Conservation (phyloP, 2,329 filamentous ascomycete genomes). For the Exophiala mesophila region DNA sequence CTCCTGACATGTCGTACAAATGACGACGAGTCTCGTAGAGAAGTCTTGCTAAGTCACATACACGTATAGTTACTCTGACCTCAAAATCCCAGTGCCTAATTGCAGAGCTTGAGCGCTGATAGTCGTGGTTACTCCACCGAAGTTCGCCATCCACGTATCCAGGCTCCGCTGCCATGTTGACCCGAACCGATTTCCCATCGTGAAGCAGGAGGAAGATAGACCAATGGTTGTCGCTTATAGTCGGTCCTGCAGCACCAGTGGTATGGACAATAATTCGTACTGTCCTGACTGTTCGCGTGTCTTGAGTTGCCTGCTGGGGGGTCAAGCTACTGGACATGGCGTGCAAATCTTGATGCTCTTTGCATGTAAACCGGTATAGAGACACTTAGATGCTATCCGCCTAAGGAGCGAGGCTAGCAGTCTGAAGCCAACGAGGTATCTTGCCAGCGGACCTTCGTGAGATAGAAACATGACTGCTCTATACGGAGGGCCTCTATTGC, state of each 20-base stretch:
- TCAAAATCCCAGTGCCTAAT: conserved; percentile 6
- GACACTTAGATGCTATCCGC: too few species aligned
- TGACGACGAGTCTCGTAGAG: conserved; percentile 4
- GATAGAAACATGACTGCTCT: too few species aligned
- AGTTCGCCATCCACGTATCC: conserved; percentile 8
- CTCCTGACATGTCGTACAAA: conserved; percentile 17
- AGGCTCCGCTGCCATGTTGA: conserved; percentile 8
- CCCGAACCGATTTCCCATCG: conserved; percentile 3
- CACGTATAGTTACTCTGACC: conserved; percentile 3
- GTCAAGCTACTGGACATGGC: background rate
- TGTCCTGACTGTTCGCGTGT: conserved; percentile 2
- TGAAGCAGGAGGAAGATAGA: conserved; percentile 8
- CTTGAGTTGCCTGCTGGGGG: background rate
- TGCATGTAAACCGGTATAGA: background rate
- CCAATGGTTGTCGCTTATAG: conserved; percentile 6
- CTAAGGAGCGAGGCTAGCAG: too few species aligned
- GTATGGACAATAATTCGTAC: conserved; percentile 7
- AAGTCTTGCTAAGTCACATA: conserved; percentile 6
- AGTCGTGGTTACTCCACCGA: conserved; percentile 5
- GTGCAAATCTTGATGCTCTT: background rate
- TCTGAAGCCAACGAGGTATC: too few species aligned
- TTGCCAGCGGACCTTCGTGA: too few species aligned
- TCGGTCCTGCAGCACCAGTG: conserved; percentile 3
- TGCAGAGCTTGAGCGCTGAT: conserved; percentile 17
- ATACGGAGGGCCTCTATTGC: too few species aligned